Percentiles rank a stretch among this genome's conserved stretches.
Evolutionary conservation across 179 eudicot genomes (phyloP).

Genomic region (Nepenthes alata): DNA sequence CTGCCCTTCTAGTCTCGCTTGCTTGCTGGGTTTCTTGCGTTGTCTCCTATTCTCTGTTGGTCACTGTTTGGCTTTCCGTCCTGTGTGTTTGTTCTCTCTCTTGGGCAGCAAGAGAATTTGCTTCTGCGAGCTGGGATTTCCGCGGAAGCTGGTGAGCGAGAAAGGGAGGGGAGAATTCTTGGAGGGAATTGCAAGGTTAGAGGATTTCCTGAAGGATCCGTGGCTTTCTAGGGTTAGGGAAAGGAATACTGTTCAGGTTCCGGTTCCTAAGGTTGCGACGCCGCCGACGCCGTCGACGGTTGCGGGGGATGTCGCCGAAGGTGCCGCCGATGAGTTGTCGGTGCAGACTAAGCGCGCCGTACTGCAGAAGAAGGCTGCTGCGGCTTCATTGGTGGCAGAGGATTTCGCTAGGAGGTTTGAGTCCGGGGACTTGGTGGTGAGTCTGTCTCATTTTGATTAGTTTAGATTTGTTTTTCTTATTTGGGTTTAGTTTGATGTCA

Average conservation of each 20-base stretch:
- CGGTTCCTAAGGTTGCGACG: conserved; percentile 52
- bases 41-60: neutral
- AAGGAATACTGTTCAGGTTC: conserved; percentile 47
- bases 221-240: conserved; percentile 43
- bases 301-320: conserved; percentile 5
- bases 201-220: conserved; percentile 46
- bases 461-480: neutral
- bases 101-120: conserved; percentile 64
- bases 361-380: conserved; percentile 72
- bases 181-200: conserved; percentile 25
- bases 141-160: conserved; percentile 17
- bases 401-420: conserved; percentile 67
- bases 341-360: conserved; percentile 78
- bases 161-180: conserved; percentile 20
- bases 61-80: neutral
- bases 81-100: neutral
- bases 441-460: neutral
- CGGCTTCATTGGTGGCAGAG: conserved; percentile 62
- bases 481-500: neutral
- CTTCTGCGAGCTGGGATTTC: conserved; percentile 70
- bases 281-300: conserved; percentile 28
- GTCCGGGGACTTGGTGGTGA: conserved; percentile 53
- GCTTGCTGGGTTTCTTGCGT: neutral
- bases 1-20: neutral
- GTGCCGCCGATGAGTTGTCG: conserved; percentile 30